Base-by-base conservation (phyloP, 495 filamentous ascomycete genomes). In the Baudoinia panamericana region DNA sequence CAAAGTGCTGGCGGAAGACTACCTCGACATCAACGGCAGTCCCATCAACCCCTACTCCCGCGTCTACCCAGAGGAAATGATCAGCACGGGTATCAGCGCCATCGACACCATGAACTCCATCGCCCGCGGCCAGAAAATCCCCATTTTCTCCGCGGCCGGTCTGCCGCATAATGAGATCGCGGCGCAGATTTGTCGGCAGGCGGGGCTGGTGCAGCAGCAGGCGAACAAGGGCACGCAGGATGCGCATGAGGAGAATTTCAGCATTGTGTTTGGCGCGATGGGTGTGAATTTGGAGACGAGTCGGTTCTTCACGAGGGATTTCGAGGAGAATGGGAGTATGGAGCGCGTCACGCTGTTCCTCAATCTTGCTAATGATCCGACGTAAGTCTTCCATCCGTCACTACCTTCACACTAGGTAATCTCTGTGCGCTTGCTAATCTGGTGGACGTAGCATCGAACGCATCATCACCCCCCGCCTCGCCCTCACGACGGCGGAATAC, bases 91-190 rank as follows among this genome's bases (percentile, higher is more conserved):
- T 75, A 99, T 99, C 60, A 94, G 86, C 42, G 87, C 92, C 56
- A 99, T 99, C 56, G 92, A 99, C 62, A 95, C 88, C 29, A 99
- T 99, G 92, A 99, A 99, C 75, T 96, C 92, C 45, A 88, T 99
- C 61, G 90, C 92, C 50, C 86, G 92, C 70, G 92, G 92, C 44
- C 92, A 99, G 64, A 99, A 99, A 71, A 99, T 99, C 48, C 92
- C 92, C 40, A 99, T 99, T 57, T 99, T 99, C 76, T 96, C 92
- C 5, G 86, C 92, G 32, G 78, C 92, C 38, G 92, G 92, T 85
- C 71, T 99, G 39, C 92, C 92, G 5, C 92, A 99, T 64, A 95
- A 96, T 64, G 92, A 99, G 66, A 94, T 99, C 53, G 92, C 92
- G 38, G 92, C 92, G 31, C 84, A 92, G 62, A 96, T 99, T 60